These are phyloP conservation scores for Saccharomycopsis amapae DNA, from an alignment of 805 yeast genomes.

Conservation along the genomic window DNA sequence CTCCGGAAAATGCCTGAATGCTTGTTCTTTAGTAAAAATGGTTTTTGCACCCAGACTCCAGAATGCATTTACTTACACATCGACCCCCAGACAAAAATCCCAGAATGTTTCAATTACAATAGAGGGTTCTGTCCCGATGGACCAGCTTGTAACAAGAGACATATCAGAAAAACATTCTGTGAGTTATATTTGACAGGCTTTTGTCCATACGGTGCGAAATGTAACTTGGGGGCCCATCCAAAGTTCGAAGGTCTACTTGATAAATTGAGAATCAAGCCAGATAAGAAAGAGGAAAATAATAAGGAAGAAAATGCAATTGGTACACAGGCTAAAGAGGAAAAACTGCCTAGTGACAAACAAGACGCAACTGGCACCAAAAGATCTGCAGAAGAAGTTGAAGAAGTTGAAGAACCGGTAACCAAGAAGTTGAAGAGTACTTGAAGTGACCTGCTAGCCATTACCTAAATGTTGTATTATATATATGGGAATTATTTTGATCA, in stretches of 20 bases:
- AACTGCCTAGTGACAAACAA: too few species aligned
- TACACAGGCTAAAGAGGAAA: too few species aligned
- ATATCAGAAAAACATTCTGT: conserved; percentile 68
- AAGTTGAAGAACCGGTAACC: too few species aligned
- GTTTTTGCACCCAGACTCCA: conserved; percentile 84
- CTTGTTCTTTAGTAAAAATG: conserved; percentile 69
- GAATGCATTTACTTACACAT: conserved; percentile 91
- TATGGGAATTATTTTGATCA: too few species aligned
- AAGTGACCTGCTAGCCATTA: too few species aligned
- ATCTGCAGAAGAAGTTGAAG: too few species aligned
- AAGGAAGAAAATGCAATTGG: too few species aligned
- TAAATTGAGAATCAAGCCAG: conserved; percentile 31
- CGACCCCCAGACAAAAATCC: conserved; percentile 83
- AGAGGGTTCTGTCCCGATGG: conserved; percentile 92
- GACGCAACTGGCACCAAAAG: too few species aligned
- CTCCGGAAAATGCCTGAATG: conserved; percentile 96
- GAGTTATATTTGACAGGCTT: conserved; percentile 81
- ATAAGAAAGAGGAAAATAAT: conserved; percentile 21
- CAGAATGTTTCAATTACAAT: conserved; percentile 77
- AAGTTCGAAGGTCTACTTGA: conserved; percentile 50
- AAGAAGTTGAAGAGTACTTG: too few species aligned
- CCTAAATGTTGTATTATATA: too few species aligned
- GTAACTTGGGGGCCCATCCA: conserved; percentile 77
- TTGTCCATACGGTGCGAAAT: conserved; percentile 81
- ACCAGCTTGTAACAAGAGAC: conserved; percentile 76